Conservation (phyloP, 352 stramenopile species). For the Phytophthora europaea region DNA sequence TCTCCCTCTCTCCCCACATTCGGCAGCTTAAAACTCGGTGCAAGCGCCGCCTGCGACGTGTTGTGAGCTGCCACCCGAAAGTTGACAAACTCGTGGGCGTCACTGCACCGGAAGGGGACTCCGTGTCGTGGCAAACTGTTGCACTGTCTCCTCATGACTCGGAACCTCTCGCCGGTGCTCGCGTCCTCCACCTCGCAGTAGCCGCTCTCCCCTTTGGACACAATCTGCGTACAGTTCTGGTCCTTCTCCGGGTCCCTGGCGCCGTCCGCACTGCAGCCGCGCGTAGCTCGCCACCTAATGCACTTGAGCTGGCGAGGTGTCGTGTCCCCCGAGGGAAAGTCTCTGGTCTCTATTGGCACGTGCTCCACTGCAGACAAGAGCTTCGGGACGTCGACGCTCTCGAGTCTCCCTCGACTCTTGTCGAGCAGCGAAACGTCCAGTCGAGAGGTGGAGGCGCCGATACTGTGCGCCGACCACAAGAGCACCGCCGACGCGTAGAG, state of each 20-base stretch:
- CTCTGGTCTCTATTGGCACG: not conserved
- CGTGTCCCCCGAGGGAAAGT: slow-evolving; percentile 12
- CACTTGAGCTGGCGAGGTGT: slow-evolving; percentile 20
- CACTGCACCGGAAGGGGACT: slow-evolving; percentile 44
- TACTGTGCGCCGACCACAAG: slow-evolving; percentile 26
- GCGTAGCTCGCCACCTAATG: slow-evolving; percentile 26
- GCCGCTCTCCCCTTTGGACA: slow-evolving; percentile 35
- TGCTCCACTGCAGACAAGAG: not conserved
- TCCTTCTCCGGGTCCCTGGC: slow-evolving; percentile 8
- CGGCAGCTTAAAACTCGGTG: slow-evolving; percentile 24
- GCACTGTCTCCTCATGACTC: slow-evolving; percentile 45
- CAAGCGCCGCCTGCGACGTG: not conserved
- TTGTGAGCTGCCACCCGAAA: slow-evolving; percentile 29
- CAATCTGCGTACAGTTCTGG: slow-evolving; percentile 22
- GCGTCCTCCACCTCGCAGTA: slow-evolving; percentile 50
- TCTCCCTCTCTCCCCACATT: slow-evolving; percentile 1
- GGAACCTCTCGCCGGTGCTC: slow-evolving; percentile 29
- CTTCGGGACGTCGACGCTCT: not conserved
- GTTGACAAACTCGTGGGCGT: slow-evolving; percentile 45
- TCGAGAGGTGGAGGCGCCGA: slow-evolving; percentile 18
- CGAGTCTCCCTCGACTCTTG: not conserved
- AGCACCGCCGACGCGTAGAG: slow-evolving; percentile 31
- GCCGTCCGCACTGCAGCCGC: slow-evolving; percentile 22
- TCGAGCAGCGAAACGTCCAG: slow-evolving; percentile 13
- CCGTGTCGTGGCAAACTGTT: slow-evolving; percentile 22